Base-by-base conservation (phyloP, 441 rosid species). In the Pelargonium australe region DNA sequence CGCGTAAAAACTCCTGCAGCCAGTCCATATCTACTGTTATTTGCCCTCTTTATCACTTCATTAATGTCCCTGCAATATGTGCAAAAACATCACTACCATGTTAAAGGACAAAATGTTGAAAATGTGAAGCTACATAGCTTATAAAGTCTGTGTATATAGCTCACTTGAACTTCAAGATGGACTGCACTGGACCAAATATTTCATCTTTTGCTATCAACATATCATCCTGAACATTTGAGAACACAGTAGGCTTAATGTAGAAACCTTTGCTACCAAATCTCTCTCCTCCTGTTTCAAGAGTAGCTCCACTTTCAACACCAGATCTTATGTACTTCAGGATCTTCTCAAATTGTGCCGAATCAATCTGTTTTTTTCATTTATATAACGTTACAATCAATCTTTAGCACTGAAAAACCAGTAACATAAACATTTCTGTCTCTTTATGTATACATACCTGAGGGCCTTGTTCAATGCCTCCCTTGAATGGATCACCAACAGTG, bases 401-500 rank as follows among this genome's bases (percentile, higher is more conserved):
- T 43, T 28, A 28, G 34, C 3, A 28, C 34, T 28, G 2, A 28
- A 9, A 43, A 43, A 43, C 9, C 8, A 43, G 47, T 6, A 1
- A 6, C 47, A 43, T 43, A 6, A 6, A 6, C 47, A 9, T 43
- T 43, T 43, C 11, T 43, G 9, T 53, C 6, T 11, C 14, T 53
- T 12, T 5, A 53, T 12, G n/a, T 7, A 45, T 13, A 7, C 7
- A 43, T 76, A 89, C 96, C 92, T 90, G 95, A 77, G 97, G 97
- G 63, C 97, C 97, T 82, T 90, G 97, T 64, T 90, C 95, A 40
- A 80, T 81, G 43, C 92, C 95, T 19, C 80, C 72, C 84, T 84
- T 87, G 82, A 90, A 90, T 68, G 97, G 97, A 84, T 90, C 95
- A 2, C 95, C 97, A 70, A 90, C 97, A 11, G 76, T 70, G 31